Evolutionary conservation across 176 grass and related monocot species (phyloP).

Genomic region (Leersia perrieri): DNA sequence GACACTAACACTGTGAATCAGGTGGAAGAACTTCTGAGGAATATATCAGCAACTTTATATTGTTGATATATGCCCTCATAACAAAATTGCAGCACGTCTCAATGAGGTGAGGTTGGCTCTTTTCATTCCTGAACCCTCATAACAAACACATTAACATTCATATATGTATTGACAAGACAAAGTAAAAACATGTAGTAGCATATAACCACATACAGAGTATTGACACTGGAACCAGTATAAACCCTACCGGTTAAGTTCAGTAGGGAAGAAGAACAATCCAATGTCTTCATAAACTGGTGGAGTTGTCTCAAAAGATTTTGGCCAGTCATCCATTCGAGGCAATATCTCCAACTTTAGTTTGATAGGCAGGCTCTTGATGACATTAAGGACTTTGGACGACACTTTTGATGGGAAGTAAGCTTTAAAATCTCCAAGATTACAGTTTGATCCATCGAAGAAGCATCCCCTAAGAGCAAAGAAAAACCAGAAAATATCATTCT

Average conservation of each 20-base stretch:
- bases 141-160: background rate
- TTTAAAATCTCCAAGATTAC: conserved; percentile 28
- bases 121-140: conserved; percentile 32
- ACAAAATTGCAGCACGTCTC: conserved; percentile 19
- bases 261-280: conserved; percentile 28
- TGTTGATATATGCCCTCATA: conserved; percentile 32
- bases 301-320: background rate
- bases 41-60: conserved; percentile 43
- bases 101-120: background rate
- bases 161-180: too few relatives aligned
- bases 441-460: background rate
- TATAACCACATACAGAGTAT: background rate
- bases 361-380: conserved; percentile 4
- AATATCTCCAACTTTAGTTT: conserved; percentile 30
- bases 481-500: background rate
- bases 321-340: conserved; percentile 37
- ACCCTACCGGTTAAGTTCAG: conserved; percentile 23
- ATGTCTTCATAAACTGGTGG: conserved; percentile 31
- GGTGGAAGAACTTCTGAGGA: conserved; percentile 37
- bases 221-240: background rate
- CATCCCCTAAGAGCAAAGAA: conserved; percentile 24
- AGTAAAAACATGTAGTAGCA: background rate
- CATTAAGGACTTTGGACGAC: background rate
- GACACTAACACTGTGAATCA: conserved; percentile 40
- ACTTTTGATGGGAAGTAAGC: conserved; percentile 39